Conservation (phyloP, 179 eudicot species). For the Spergularia azorica region DNA sequence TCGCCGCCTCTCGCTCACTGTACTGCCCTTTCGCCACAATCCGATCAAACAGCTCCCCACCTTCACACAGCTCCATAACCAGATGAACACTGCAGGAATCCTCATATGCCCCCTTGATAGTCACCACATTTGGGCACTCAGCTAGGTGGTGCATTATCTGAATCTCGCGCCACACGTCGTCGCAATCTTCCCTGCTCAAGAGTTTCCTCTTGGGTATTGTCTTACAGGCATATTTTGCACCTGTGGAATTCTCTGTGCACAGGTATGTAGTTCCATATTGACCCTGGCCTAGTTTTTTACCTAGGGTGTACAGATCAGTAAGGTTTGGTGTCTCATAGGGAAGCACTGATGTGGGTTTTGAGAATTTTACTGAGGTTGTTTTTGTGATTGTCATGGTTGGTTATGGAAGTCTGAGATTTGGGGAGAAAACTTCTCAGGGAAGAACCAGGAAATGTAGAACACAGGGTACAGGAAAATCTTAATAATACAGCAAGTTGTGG, state of each 20-base stretch:
- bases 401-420: neutral
- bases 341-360: slow-evolving; percentile 44
- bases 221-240: slow-evolving; percentile 38
- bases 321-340: slow-evolving; percentile 40
- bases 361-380: slow-evolving; percentile 34
- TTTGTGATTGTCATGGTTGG: slow-evolving; percentile 34
- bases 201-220: slow-evolving; percentile 45
- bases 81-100: slow-evolving; percentile 38
- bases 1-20: slow-evolving; percentile 42
- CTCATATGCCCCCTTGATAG: slow-evolving; percentile 42
- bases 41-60: slow-evolving; percentile 49
- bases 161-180: slow-evolving; percentile 48
- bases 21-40: slow-evolving; percentile 44
- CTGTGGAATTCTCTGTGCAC: slow-evolving; percentile 41
- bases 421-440: neutral
- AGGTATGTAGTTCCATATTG: slow-evolving; percentile 44
- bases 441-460: slow-evolving; percentile 3
- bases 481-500: slow-evolving; percentile 27
- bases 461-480: slow-evolving; percentile 18
- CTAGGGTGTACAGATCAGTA: slow-evolving; percentile 36
- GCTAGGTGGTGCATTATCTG: slow-evolving; percentile 48
- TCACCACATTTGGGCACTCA: slow-evolving; percentile 35
- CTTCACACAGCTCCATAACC: slow-evolving; percentile 50
- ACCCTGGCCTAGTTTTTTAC: slow-evolving; percentile 42
- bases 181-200: slow-evolving; percentile 43